These are phyloP conservation scores for Aspergillus flavus DNA, from an alignment of 2,329 filamentous ascomycete species.

Conservation along the genomic window DNA sequence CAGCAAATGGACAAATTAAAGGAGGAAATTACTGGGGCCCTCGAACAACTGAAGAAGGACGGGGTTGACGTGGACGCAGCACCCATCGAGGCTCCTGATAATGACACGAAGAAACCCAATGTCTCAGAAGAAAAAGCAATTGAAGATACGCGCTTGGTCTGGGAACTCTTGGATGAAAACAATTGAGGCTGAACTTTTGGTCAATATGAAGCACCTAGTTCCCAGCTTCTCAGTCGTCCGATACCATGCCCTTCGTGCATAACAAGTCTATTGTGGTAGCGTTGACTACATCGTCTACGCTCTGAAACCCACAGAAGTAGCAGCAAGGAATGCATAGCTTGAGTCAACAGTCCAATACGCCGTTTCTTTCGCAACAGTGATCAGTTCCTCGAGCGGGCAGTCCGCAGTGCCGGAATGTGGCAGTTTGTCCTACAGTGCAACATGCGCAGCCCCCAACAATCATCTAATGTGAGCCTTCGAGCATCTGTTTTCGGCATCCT, in stretches of 20 bases:
- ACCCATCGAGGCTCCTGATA: constrained; percentile 4
- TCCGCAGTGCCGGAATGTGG: neutral
- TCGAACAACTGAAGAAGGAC: constrained; percentile 39
- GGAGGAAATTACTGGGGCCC: constrained; percentile 60
- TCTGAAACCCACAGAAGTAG: neutral
- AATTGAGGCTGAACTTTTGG: constrained; percentile 17
- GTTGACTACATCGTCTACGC: neutral
- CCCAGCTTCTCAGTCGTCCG: neutral
- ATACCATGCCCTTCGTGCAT: neutral
- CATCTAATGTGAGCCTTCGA: neutral
- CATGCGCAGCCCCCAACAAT: neutral
- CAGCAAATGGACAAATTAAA: constrained; percentile 75
- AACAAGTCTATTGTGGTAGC: neutral
- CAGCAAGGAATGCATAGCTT: neutral
- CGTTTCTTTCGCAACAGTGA: too few relatives aligned
- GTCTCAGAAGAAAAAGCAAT: constrained; percentile 21
- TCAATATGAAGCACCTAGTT: neutral
- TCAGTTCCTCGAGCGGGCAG: neutral
- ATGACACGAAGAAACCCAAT: constrained; percentile 9
- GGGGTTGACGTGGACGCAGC: constrained; percentile 25
- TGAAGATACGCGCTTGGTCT: constrained; percentile 38
- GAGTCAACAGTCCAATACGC: neutral
- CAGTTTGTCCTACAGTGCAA: neutral
- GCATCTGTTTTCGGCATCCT: neutral
- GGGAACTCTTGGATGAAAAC: constrained; percentile 43